Percentiles rank a stretch among this genome's conserved stretches.
Evolutionary conservation across 1,284 basidiomycete species (phyloP).

Genomic region (Ceratorhiza oryzae-sativae): DNA sequence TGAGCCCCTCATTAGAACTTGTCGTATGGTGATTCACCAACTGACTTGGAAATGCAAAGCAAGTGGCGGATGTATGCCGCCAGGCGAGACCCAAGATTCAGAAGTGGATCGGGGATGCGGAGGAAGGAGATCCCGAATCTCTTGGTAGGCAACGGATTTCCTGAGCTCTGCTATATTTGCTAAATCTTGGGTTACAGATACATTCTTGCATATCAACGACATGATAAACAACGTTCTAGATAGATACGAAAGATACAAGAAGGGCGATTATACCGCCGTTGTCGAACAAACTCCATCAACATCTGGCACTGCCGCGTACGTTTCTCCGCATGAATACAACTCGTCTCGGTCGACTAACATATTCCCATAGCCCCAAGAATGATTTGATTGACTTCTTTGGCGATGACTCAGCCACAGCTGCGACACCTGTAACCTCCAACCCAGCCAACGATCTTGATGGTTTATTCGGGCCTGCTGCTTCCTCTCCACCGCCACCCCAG

Average conservation of each 20-base stretch:
- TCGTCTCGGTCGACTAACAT: conserved; percentile 40
- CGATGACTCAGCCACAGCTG: conserved; percentile 54
- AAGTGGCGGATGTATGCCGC: conserved; percentile 86
- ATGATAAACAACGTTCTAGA: conserved; percentile 92
- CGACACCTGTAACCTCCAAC: conserved; percentile 40
- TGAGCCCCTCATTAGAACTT: conserved; percentile 52
- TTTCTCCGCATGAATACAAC: neutral
- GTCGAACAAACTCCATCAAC: conserved; percentile 68
- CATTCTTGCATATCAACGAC: conserved; percentile 95
- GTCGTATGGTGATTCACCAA: conserved; percentile 13
- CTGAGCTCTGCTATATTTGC: neutral
- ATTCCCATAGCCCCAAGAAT: conserved; percentile 53
- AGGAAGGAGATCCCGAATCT: conserved; percentile 81
- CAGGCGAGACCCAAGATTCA: conserved; percentile 93
- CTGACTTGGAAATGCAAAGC: conserved; percentile 57
- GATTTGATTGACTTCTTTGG: conserved; percentile 72
- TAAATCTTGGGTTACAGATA: conserved; percentile 61
- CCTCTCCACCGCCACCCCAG: conserved; percentile 4
- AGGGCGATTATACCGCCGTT: conserved; percentile 78
- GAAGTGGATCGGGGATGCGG: conserved; percentile 97
- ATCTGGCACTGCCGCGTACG: conserved; percentile 53
- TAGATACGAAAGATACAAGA: conserved; percentile 91
- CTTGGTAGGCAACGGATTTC: conserved; percentile 65
- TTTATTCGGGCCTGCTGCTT: conserved; percentile 55
- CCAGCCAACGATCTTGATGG: conserved; percentile 64